phyloP scores from a whole-genome alignment of 2,329 filamentous ascomycete species.

The Escovopsis weberi region DNA sequence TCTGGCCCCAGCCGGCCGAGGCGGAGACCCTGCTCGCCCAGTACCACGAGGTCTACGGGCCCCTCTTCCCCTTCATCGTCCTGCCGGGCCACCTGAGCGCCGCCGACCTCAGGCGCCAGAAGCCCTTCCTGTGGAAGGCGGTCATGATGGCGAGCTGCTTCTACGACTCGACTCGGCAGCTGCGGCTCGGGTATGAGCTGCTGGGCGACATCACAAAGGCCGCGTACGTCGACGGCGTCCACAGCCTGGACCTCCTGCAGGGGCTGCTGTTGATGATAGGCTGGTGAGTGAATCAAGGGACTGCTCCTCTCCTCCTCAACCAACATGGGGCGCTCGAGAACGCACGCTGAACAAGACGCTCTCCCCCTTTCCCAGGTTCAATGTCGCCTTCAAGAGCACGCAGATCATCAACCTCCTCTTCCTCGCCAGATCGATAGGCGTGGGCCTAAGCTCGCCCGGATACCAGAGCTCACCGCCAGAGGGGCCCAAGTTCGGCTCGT shows the following conservation, averaged over 20 bases:
- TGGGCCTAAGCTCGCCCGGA: constrained; percentile 22
- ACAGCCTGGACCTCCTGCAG: constrained; percentile 32
- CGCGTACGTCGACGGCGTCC: constrained; percentile 25
- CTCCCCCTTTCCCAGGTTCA: constrained; percentile 20
- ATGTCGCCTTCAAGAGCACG: constrained; percentile 33
- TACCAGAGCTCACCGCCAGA: neutral
- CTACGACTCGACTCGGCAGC: constrained; percentile 29
- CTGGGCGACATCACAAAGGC: constrained; percentile 27
- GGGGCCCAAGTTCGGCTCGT: constrained; percentile 13
- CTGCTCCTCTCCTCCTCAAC: neutral
- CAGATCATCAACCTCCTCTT: constrained; percentile 36
- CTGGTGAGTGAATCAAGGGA: constrained; percentile 21
- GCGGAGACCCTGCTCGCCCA: constrained; percentile 23
- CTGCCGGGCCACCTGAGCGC: constrained; percentile 23
- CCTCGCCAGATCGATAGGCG: constrained; percentile 30
- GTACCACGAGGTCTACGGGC: constrained; percentile 20
- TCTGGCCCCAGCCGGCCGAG: constrained; percentile 29
- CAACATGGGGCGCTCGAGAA: too few species aligned
- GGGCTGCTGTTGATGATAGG: constrained; percentile 29
- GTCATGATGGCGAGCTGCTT: constrained; percentile 30
- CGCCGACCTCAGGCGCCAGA: constrained; percentile 20
- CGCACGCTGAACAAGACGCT: too few species aligned
- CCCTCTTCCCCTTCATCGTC: constrained; percentile 31
- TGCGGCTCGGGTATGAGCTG: constrained; percentile 28
- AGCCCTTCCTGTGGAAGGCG: constrained; percentile 35